Evolutionary conservation across 495 filamentous ascomycete genomes (phyloP), one percentile per base, ranked within the genome.

Genomic region (Penicillium paxilli): DNA sequence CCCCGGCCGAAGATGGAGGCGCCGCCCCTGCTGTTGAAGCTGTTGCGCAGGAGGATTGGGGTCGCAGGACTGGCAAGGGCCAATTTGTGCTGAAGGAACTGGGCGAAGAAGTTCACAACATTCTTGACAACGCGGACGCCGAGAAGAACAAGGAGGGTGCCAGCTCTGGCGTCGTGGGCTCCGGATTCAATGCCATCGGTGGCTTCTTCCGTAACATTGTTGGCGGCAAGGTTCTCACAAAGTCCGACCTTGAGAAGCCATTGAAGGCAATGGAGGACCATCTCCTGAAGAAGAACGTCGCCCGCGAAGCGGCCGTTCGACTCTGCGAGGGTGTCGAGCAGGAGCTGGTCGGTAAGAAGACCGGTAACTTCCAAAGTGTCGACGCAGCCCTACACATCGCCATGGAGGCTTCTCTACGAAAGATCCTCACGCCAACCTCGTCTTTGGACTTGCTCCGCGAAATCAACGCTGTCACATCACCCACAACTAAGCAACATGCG

Each of bases 261-360:
- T 83, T 98, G 75, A 91, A 91, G 66, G 89, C 86, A 5, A 98
- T 98, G 94, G 90, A 96, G 57, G 91, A 96, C 48, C 95, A 98
- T 72, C 80, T 98, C 5, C 69, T 97, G 41, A 88, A 87, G 70
- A 98, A 98, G 79, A 98, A 98, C 62, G 92, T 98, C 41, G 95
- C 94, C 7, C 87, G 89, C 35, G 93, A 97, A 75, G 94, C 94
- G 25, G 95, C 94, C 7, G 81, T 95, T 30, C 88, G 94, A 47
- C 77, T 98, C 32, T 96, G 92, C 67, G 89, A 96, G 46, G 89
- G 91, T 28, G 93, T 98, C 8, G 87, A 96, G 68, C 85, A 86
- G 52, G 91, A 96, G 57, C 79, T 98, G 21, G 75, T 96, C 24
- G 91, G 94, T 5, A 84, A 92, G 46, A 96, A 94, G 79, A 98